Evolutionary conservation across 129 eudicot species (phyloP), one percentile per base, ranked within the genome.

Genomic region (Glebionis coronaria): DNA sequence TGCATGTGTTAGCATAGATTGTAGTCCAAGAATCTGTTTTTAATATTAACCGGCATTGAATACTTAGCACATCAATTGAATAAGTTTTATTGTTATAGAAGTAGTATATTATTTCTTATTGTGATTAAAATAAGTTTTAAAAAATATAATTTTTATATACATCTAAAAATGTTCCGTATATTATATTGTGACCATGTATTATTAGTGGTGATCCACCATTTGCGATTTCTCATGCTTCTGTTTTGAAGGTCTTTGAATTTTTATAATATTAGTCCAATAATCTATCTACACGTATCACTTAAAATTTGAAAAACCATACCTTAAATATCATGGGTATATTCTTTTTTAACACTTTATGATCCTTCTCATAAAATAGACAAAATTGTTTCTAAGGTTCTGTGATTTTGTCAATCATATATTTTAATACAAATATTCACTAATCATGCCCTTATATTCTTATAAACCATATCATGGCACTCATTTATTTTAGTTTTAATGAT

Each of bases 121-220:
- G n/a, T n/a, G n/a, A n/a, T n/a, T n/a, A n/a, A n/a, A n/a, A n/a
- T n/a, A n/a, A n/a, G n/a, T n/a, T n/a, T n/a, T n/a, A n/a, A n/a
- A n/a, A n/a, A n/a, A n/a, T n/a, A n/a, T n/a, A n/a, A n/a, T n/a
- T n/a, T n/a, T n/a, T n/a, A n/a, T n/a, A n/a, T n/a, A n/a, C n/a
- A n/a, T n/a, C n/a, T n/a, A n/a, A n/a, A n/a, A n/a, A n/a, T n/a
- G n/a, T n/a, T n/a, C n/a, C n/a, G n/a, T n/a, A n/a, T n/a, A n/a
- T n/a, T n/a, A n/a, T n/a, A n/a, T n/a, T n/a, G n/a, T n/a, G n/a
- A n/a, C n/a, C 29, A 31, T 60, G 62, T 61, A 75, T 68, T 60
- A 75, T 68, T 75, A 68, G 80, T 75, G 74, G 80, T 54, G 80
- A 75, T 75, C 80, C 74, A 75, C 80, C 80, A 60, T 75, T 40